Base-by-base conservation (phyloP, 2,329 filamentous ascomycete genomes). In the Cadophora sp. region DNA sequence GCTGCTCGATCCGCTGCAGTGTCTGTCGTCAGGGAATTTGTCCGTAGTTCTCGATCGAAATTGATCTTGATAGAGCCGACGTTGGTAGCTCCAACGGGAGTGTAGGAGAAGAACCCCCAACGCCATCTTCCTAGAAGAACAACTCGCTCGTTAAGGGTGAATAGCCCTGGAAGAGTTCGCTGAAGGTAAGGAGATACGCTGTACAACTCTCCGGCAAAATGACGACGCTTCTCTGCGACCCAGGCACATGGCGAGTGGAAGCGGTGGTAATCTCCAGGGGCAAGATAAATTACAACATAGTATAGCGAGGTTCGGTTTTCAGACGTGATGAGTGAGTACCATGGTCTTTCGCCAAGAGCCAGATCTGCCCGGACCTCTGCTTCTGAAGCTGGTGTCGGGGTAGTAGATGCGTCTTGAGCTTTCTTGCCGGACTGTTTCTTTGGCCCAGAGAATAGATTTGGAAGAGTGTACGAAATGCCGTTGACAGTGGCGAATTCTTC, bases 1-100 rank as follows among this genome's bases (percentile, higher is more conserved):
- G 95, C 95, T 1, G 94, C 94, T 63, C 87, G 85, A 76, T 97
- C 94, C 20, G 95, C 95, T 16, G 90, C 93, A 0, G 95, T 99
- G 79, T 99, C 96, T 2, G 95, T 97, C 3, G 91, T 90, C 62
- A 99, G 83, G 73, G 89, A 94, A 81, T 99, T 99, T 61, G 96
- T 96, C 70, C 95, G 90, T 68, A 99, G 84, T 80, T 99, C 96
- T 67, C 90, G 85, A 80, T 99, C 96, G 79, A 99, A 99, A 81
- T 99, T 97, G 82, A 99, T 88, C 77, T 93, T 92, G 81, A 99
- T 98, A 67, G 92, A 96, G 65, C 96, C 96, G 53, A 99, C 96
- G 75, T 99, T 99, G 24, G 96, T 99, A 8, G 96, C 96, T 70
- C 96, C 96, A 41, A 99, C 96, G 16, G 96, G 94, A 0, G 93